Base-by-base conservation (phyloP, 2,329 filamentous ascomycete species). In the Ilyonectria destructans region DNA sequence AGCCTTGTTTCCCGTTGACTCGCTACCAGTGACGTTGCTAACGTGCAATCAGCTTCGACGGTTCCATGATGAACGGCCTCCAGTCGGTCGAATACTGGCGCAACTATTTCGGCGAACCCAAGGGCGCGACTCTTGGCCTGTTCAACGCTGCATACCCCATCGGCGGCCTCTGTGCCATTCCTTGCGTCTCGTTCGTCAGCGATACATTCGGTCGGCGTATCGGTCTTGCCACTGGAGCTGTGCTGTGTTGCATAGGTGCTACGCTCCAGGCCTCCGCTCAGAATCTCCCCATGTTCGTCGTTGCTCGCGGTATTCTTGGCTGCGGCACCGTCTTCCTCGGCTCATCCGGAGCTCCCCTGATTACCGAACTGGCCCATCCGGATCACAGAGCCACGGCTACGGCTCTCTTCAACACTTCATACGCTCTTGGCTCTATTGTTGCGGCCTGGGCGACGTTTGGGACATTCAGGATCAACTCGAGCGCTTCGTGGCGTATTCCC, bases 361-460 rank as follows among this genome's bases (percentile, higher is more conserved):
- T 65, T 43, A 58, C 62, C 9, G 66, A 68, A 31, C 31, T 65
- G 33, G 61, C 58, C 6, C 66, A 62, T 33, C 61, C 57, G 9
- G n/a, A 6, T 1, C 58, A 65, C 13, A 15, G 61, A 21, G 31
- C 49, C 8, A 62, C 61, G 1, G 66, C 61, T 6, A 67, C 64
- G 1, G 59, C 59, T 4, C 43, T 69, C 4, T 67, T 69, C 51
- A 40, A 60, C 19, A 65, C 56, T 7, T 64, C 57, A 0, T 69
- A 67, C 23, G 49, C 59, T 5, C 10, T 69, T 6, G 68, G 64
- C 12, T 58, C 55, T 4, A 67, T 69, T 19, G 23, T 62, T 6
- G 68, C 64, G 2, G 68, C 56, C 2, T 63, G 68, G 48, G 54
- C 17, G 2, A 64, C 59, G 9, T 67, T 67, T 40, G 68, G 68